Percentiles rank a stretch among this genome's conserved stretches.
phyloP scores from a whole-genome alignment of 495 filamentous ascomycete genomes.

The Friedmanniomyces endolithicus region DNA sequence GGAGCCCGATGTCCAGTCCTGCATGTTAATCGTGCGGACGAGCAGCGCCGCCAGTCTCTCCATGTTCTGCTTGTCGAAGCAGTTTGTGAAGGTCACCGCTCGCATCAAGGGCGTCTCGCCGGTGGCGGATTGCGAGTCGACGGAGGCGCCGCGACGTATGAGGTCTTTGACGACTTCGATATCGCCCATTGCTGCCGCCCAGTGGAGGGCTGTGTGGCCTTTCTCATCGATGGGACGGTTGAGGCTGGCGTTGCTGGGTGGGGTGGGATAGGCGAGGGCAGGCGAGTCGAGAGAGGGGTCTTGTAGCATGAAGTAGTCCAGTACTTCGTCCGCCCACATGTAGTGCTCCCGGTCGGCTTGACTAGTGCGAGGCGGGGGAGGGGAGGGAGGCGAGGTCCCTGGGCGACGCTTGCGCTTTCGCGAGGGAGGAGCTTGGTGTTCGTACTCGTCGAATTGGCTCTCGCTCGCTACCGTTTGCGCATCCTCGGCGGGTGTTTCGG shows the following conservation, averaged over 20 bases:
- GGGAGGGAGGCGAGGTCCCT: slow-evolving; percentile 23
- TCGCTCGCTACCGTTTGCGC: slow-evolving; percentile 55
- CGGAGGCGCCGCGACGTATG: slow-evolving; percentile 58
- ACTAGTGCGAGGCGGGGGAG: background rate
- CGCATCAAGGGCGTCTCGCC: slow-evolving; percentile 92
- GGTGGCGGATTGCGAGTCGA: slow-evolving; percentile 54
- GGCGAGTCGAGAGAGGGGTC: slow-evolving; percentile 51
- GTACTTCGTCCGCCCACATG: slow-evolving; percentile 78
- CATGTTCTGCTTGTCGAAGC: slow-evolving; percentile 81
- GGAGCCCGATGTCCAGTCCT: slow-evolving; percentile 56
- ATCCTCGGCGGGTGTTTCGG: slow-evolving; percentile 68
- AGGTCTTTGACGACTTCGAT: slow-evolving; percentile 78
- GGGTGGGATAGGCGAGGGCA: slow-evolving; percentile 51
- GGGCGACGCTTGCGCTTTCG: slow-evolving; percentile 71
- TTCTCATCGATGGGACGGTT: slow-evolving; percentile 83
- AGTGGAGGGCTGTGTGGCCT: slow-evolving; percentile 81
- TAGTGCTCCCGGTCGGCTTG: slow-evolving; percentile 67
- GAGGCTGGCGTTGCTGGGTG: slow-evolving; percentile 71
- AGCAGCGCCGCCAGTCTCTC: slow-evolving; percentile 67
- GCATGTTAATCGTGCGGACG: slow-evolving; percentile 56
- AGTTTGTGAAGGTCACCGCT: slow-evolving; percentile 91
- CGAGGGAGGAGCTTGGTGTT: slow-evolving; percentile 52
- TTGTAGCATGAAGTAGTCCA: slow-evolving; percentile 88
- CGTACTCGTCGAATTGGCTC: slow-evolving; percentile 63
- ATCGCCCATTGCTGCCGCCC: slow-evolving; percentile 97